Percentiles rank a stretch among this genome's conserved stretches.
Conservation (phyloP, 179 eudicot genomes). For the Gypsophila paniculata region DNA sequence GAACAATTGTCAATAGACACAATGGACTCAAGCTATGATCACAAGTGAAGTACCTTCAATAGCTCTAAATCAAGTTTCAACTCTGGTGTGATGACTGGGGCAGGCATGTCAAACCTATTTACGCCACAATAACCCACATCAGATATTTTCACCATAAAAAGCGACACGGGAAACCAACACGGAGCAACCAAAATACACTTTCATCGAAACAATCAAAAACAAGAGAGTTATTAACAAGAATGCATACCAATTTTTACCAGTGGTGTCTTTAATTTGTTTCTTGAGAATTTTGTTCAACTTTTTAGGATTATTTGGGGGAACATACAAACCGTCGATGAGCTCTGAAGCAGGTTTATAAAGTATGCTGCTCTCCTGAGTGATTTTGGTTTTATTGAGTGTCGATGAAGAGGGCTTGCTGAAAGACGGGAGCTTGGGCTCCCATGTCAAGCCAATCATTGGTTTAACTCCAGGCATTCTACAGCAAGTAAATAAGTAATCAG, state of each 20-base stretch:
- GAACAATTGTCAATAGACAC: background rate
- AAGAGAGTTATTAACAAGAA: background rate
- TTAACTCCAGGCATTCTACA: conserved; percentile 35
- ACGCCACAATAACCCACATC: conserved; percentile 18
- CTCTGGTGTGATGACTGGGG: conserved; percentile 70
- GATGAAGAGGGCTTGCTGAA: conserved; percentile 27
- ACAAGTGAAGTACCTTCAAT: conserved; percentile 84
- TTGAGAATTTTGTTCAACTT: conserved; percentile 51
- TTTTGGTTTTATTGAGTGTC: conserved; percentile 17
- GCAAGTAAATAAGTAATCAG: conserved; percentile 8
- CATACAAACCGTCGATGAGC: conserved; percentile 74
- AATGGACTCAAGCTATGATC: too few relatives aligned
- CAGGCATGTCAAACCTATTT: conserved; percentile 92
- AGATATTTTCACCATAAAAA: background rate
- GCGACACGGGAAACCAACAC: background rate
- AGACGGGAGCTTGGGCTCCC: conserved; percentile 66
- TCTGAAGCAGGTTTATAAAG: conserved; percentile 46
- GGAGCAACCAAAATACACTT: background rate
- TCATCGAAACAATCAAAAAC: background rate
- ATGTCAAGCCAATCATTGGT: conserved; percentile 57
- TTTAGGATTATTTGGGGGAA: conserved; percentile 73
- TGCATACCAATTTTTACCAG: conserved; percentile 67
- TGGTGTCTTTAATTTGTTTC: conserved; percentile 74
- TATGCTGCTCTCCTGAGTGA: conserved; percentile 17
- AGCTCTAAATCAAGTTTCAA: conserved; percentile 79